These are phyloP conservation scores for Penicillium roqueforti DNA, from an alignment of 495 filamentous ascomycete genomes.

Conservation along the genomic window DNA sequence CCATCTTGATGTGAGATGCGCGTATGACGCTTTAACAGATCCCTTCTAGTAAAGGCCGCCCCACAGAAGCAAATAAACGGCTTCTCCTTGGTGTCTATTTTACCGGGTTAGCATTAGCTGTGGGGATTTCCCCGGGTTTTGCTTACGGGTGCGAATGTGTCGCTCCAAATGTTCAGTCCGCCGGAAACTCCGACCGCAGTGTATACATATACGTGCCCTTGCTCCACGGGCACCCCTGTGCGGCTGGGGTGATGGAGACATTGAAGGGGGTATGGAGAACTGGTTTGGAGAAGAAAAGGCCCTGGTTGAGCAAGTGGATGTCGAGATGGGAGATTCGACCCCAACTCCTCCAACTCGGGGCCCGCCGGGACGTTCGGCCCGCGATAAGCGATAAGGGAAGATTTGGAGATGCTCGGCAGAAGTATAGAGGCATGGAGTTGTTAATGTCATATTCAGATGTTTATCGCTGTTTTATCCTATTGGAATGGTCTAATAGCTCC, in stretches of 20 bases:
- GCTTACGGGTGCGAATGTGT: constrained; percentile 52
- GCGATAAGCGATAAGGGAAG: constrained; percentile 9
- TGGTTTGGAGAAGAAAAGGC: constrained; percentile 20
- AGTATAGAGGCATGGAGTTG: no score
- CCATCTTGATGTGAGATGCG: constrained; percentile 41
- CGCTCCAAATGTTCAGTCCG: constrained; percentile 51
- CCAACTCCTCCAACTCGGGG: constrained; percentile 11
- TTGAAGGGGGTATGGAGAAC: constrained; percentile 29
- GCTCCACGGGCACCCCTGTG: constrained; percentile 24
- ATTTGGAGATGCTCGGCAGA: not conserved
- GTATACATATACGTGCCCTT: constrained; percentile 37
- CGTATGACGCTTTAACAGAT: constrained; percentile 51
- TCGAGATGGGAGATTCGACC: constrained; percentile 6
- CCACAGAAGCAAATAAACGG: constrained; percentile 53
- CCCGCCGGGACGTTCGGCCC: constrained; percentile 4
- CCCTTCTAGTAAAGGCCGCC: constrained; percentile 49
- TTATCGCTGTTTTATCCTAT: no score
- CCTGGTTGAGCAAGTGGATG: constrained; percentile 13
- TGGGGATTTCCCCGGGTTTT: constrained; percentile 25
- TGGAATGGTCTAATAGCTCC: no score
- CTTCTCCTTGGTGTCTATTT: constrained; percentile 51
- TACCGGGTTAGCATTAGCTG: constrained; percentile 14
- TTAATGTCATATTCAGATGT: not conserved
- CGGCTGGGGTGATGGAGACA: constrained; percentile 33
- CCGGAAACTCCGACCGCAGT: constrained; percentile 41